Base-by-base conservation (phyloP, 148 eudicot species). In the Dysphania ambrosioides region DNA sequence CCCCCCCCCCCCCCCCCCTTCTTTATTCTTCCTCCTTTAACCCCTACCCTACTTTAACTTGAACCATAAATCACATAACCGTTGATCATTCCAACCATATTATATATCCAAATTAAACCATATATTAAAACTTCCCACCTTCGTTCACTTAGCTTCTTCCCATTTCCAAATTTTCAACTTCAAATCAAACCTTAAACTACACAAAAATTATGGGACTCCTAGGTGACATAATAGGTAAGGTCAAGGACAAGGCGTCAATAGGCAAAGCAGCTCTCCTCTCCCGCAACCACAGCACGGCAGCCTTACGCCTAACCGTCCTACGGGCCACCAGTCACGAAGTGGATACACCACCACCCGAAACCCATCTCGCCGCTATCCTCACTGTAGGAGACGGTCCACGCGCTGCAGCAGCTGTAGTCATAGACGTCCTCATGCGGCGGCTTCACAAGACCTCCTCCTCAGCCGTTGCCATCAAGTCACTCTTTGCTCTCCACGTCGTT, bases 291-390 rank as follows among this genome's bases (percentile, higher is more conserved):
- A 62, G 69, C 75, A 75, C 85, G 59, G 73, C 79, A 4, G 60
- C 86, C 3, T 84, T 87, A 73, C 88, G 82, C 62, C 87, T 88
- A 4, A 85, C 94, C 0, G 82, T 92, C 83, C 79, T 92, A 32
- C 89, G 92, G 0, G 83, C 87, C 83, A 89, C 97, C 66, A 74
- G 87, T 65, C 97, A 92, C 81, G 72, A 86, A 0, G 84, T 88
- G 31, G 74, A 86, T 29, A 0, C 78, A 3, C 87, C 91, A 0
- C 91, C 89, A 0, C 72, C 81, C 2, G 87, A 83, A 70, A 68
- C 70, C 76, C 92, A 84, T 78, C 71, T 92, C 61, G 24, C 89
- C 57, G 70, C 87, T 30, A 82, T 92, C 66, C 85, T 92, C 62
- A 72, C 87, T 30, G 81, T 87, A 40, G 91, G 95, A 0, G 89